These are phyloP conservation scores for Diaporthe ampelina DNA, from an alignment of 2,329 filamentous ascomycete species.

Conservation along the genomic window DNA sequence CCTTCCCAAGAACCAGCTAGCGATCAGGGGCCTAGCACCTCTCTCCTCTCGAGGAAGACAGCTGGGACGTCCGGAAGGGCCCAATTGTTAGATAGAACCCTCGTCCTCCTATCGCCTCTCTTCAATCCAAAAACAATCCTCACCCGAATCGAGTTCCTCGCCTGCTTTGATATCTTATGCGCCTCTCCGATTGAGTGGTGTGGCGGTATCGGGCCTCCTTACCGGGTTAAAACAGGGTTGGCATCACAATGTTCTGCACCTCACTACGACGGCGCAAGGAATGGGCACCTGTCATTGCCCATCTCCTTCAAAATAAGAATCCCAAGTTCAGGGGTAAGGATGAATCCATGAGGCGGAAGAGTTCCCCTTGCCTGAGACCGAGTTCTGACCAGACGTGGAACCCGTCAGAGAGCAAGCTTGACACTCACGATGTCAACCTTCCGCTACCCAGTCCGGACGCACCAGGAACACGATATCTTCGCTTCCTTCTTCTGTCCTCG, in stretches of 20 bases:
- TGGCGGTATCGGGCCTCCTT: background rate
- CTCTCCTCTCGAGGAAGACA: background rate
- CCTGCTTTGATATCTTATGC: background rate
- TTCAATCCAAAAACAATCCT: background rate
- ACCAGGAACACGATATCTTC: conserved; percentile 48
- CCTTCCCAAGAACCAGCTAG: conserved; percentile 9
- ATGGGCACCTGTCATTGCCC: conserved; percentile 52
- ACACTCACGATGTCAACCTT: conserved; percentile 62
- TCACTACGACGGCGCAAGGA: conserved; percentile 54
- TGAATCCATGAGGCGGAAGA: background rate
- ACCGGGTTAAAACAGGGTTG: background rate
- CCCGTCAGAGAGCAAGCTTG: conserved; percentile 56
- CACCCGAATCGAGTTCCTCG: background rate
- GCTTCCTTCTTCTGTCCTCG: conserved; percentile 57
- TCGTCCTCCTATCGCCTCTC: conserved; percentile 31
- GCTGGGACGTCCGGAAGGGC: conserved; percentile 5
- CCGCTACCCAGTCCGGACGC: conserved; percentile 45
- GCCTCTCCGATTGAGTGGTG: background rate
- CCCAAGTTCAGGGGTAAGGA: conserved; percentile 46
- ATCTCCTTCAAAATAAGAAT: conserved; percentile 46
- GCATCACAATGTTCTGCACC: conserved; percentile 53
- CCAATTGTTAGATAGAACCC: conserved; percentile 3
- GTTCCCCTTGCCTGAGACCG: background rate
- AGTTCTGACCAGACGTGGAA: conserved; percentile 22
- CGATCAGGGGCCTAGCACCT: background rate